Conservation (phyloP, 441 rosid genomes). For the Gossypium davidsonii region DNA sequence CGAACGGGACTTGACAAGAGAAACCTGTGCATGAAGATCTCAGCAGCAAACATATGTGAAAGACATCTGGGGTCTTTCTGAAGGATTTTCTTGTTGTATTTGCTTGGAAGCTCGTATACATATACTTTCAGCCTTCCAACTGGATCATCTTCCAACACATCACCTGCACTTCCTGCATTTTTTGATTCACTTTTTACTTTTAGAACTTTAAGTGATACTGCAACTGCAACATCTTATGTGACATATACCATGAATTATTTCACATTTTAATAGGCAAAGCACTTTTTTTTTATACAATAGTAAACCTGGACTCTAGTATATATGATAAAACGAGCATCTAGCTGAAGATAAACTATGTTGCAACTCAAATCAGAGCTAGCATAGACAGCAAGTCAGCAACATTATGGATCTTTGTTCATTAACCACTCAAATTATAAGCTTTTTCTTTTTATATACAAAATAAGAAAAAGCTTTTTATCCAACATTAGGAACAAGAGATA, state of each 20-base stretch:
- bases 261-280: no score
- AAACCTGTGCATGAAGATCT: slow-evolving; percentile 83
- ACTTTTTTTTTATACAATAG: not conserved
- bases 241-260: no score
- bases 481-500: slow-evolving; percentile 15
- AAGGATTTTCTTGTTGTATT: slow-evolving; percentile 78
- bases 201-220: slow-evolving; percentile 1
- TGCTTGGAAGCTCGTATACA: slow-evolving; percentile 85
- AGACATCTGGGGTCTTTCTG: slow-evolving; percentile 88
- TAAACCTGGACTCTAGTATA: no score
- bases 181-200: slow-evolving; percentile 2
- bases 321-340: not conserved
- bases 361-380: not conserved
- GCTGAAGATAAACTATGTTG: not conserved
- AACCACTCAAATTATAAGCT: not conserved
- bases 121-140: slow-evolving; percentile 85
- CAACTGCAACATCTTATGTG: no score
- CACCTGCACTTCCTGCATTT: slow-evolving; percentile 85
- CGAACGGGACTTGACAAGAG: slow-evolving; percentile 79
- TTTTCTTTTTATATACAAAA: not conserved
- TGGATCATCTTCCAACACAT: slow-evolving; percentile 86
- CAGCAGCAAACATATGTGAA: slow-evolving; percentile 92
- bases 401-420: not conserved
- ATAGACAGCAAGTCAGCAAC: not conserved
- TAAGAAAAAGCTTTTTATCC: no score